These are phyloP conservation scores for Aphanocladium album DNA, from an alignment of 2,329 filamentous ascomycete species.

Conservation along the genomic window DNA sequence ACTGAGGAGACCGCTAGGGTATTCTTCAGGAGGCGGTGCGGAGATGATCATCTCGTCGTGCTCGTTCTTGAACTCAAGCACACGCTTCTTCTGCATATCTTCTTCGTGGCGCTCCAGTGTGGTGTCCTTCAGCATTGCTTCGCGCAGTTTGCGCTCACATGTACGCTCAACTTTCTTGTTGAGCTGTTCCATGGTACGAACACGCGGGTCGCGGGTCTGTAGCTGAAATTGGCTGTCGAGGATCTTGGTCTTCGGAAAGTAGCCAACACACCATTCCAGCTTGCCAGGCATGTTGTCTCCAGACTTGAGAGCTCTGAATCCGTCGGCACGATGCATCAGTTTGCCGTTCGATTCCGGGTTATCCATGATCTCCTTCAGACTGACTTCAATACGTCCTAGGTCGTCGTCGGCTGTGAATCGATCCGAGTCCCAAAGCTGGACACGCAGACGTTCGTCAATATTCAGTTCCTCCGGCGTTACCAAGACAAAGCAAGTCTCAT, in stretches of 20 bases:
- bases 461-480: slow-evolving; percentile 68
- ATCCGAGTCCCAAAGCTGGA: slow-evolving; percentile 75
- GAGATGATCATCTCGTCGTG: slow-evolving; percentile 63
- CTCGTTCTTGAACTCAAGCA: slow-evolving; percentile 57
- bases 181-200: slow-evolving; percentile 54
- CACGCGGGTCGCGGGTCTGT: slow-evolving; percentile 54
- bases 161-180: slow-evolving; percentile 49
- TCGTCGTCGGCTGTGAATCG: slow-evolving; percentile 69
- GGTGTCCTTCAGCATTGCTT: slow-evolving; percentile 45
- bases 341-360: slow-evolving; percentile 53
- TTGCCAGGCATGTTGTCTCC: slow-evolving; percentile 66
- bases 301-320: slow-evolving; percentile 59
- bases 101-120: slow-evolving; percentile 48
- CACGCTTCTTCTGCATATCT: slow-evolving; percentile 63
- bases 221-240: slow-evolving; percentile 55
- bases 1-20: slow-evolving; percentile 62
- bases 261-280: slow-evolving; percentile 65
- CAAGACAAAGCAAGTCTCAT: slow-evolving; percentile 64
- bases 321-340: slow-evolving; percentile 59
- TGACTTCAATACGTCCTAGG: slow-evolving; percentile 65
- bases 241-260: slow-evolving; percentile 63
- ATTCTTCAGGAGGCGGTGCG: slow-evolving; percentile 57
- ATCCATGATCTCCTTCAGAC: slow-evolving; percentile 60
- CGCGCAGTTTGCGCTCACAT: slow-evolving; percentile 59
- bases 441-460: slow-evolving; percentile 61